A percentile compares a stretch with the other conserved stretches of the same genome.
Conservation (phyloP, 495 filamentous ascomycete genomes). For the Penicillium mononematosum region DNA sequence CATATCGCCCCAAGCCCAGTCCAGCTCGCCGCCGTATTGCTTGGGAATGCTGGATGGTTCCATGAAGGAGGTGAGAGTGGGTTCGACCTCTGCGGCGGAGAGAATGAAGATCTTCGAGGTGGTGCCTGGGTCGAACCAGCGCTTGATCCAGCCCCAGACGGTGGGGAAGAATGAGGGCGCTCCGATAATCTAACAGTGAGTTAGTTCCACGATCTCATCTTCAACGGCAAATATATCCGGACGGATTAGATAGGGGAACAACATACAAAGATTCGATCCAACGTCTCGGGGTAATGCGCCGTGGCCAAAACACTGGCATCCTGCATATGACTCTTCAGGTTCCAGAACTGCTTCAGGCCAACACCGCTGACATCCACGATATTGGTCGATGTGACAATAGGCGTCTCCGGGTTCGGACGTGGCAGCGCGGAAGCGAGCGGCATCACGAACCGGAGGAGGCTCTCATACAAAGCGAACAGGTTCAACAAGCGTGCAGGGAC, state of each 20-base stretch:
- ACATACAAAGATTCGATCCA: constrained; percentile 80
- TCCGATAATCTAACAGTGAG: constrained; percentile 65
- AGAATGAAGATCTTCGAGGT: constrained; percentile 93
- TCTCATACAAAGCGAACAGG: constrained; percentile 86
- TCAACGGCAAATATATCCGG: neutral
- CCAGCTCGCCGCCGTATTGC: constrained; percentile 78
- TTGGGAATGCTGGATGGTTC: constrained; percentile 77
- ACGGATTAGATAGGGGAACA: neutral
- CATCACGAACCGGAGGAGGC: constrained; percentile 81
- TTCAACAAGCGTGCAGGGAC: constrained; percentile 68
- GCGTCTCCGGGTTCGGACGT: constrained; percentile 68
- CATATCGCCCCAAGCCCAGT: constrained; percentile 73
- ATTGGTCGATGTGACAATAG: constrained; percentile 82
- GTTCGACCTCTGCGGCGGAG: constrained; percentile 61
- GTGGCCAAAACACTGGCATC: constrained; percentile 83
- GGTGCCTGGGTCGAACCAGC: constrained; percentile 92
- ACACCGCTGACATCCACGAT: constrained; percentile 86
- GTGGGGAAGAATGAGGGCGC: constrained; percentile 90
- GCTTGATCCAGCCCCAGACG: constrained; percentile 93
- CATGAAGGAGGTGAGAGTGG: constrained; percentile 76
- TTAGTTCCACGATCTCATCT: constrained; percentile 7
- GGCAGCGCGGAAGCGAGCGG: constrained; percentile 74
- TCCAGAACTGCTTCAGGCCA: constrained; percentile 89
- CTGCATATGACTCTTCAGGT: constrained; percentile 87
- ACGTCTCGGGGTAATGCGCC: constrained; percentile 86